These are phyloP conservation scores for Rhizophagus sp. DNA, from an alignment of 192 early-diverging fungal species.

Conservation along the genomic window DNA sequence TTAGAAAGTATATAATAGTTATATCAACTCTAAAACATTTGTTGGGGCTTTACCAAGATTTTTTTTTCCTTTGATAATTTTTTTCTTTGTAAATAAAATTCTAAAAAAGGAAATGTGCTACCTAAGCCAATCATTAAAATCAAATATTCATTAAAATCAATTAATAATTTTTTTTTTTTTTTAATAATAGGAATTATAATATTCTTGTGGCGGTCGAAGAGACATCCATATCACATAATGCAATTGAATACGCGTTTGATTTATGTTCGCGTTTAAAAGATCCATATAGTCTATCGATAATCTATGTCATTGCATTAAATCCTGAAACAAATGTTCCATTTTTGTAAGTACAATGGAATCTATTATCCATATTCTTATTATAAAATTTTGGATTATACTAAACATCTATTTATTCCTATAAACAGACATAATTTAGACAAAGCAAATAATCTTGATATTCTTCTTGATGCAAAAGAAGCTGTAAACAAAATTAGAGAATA, in stretches of 20 bases:
- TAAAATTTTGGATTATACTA: background rate
- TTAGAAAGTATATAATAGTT: no score
- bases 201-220: slow-evolving; percentile 23
- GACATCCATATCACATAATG: slow-evolving; percentile 13
- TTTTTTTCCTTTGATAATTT: background rate
- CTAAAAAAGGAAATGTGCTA: background rate
- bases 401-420: background rate
- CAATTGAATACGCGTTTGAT: slow-evolving; percentile 28
- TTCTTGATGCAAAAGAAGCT: slow-evolving; percentile 27
- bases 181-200: slow-evolving; percentile 8
- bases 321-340: slow-evolving; percentile 26
- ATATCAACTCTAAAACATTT: background rate
- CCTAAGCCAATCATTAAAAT: background rate
- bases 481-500: background rate
- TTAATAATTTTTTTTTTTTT: background rate
- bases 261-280: slow-evolving; percentile 17
- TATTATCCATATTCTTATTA: background rate
- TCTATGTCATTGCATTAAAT: slow-evolving; percentile 27
- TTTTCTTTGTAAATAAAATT: background rate
- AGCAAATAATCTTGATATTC: slow-evolving; percentile 33
- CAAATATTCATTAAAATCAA: background rate
- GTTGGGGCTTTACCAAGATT: background rate
- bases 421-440: slow-evolving; percentile 24
- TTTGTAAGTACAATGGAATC: slow-evolving; percentile 22
- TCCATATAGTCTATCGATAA: slow-evolving; percentile 14